Evolutionary conservation across 768 basidiomycete species (phyloP).

Genomic region (Collybiopsis confluens): DNA sequence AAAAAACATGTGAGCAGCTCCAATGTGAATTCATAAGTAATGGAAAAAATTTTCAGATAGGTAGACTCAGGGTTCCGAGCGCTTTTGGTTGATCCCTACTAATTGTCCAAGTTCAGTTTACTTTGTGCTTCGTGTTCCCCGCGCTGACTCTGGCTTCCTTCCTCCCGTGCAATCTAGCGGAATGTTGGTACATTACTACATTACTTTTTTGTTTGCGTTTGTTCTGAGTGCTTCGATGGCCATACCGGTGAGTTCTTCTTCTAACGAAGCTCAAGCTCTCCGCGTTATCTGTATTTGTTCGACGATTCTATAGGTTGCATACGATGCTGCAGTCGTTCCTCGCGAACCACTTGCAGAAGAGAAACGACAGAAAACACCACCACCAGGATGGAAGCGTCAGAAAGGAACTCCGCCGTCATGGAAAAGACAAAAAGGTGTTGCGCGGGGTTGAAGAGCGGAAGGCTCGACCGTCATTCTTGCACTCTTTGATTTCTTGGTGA

Average conservation of each 20-base stretch:
- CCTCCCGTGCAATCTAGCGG: conserved; percentile 3
- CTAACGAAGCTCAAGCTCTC: not conserved
- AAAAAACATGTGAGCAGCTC: too few species aligned
- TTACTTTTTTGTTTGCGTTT: conserved; percentile 29
- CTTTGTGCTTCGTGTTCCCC: not conserved
- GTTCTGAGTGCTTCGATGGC: conserved; percentile 29
- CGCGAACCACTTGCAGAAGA: not conserved
- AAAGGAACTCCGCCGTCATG: not conserved
- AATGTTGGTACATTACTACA: conserved; percentile 31
- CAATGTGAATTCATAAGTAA: too few species aligned
- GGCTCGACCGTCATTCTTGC: not conserved
- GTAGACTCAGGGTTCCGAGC: too few species aligned
- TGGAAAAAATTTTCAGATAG: too few species aligned
- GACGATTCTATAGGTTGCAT: too few species aligned
- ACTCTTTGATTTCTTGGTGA: not conserved
- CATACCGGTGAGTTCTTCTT: conserved; percentile 30
- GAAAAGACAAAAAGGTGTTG: not conserved
- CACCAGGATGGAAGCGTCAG: not conserved
- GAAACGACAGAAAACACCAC: not conserved
- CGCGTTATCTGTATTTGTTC: not conserved
- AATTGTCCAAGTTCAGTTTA: not conserved
- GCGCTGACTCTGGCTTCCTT: not conserved
- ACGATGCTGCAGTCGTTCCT: not conserved
- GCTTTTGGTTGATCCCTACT: not conserved
- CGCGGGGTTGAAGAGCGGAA: not conserved